phyloP scores from a whole-genome alignment of 1,284 basidiomycete species.

The Marasmius tenuissimus region DNA sequence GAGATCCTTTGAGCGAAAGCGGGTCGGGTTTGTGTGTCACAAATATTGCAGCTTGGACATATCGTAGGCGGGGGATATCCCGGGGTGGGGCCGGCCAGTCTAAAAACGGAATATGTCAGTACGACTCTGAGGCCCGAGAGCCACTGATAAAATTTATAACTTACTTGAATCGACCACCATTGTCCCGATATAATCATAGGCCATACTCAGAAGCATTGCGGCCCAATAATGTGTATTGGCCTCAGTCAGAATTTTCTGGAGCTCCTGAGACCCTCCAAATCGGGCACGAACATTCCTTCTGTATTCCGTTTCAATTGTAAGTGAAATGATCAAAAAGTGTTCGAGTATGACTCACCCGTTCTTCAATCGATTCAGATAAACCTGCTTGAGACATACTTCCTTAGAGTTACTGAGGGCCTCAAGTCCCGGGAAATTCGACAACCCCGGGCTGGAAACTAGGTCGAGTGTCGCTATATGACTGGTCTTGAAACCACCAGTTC shows the following conservation, averaged over 20 bases:
- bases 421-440: background rate
- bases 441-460: background rate
- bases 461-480: background rate
- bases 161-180: background rate
- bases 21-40: conserved; percentile 1
- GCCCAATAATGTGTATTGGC: conserved; percentile 3
- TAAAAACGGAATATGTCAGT: background rate
- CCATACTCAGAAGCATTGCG: background rate
- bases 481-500: background rate
- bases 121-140: background rate
- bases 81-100: background rate
- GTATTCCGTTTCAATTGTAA: background rate
- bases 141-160: background rate
- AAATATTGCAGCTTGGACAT: background rate
- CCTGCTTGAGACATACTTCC: background rate
- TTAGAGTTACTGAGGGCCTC: background rate
- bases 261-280: background rate
- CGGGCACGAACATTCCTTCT: background rate
- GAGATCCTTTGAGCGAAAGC: background rate
- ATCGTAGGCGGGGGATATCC: background rate
- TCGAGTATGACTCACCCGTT: background rate
- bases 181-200: conserved; percentile 1
- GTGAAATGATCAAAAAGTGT: background rate
- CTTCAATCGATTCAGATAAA: background rate
- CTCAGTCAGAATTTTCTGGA: background rate